Evolutionary conservation across 1,284 basidiomycete genomes (phyloP), one percentile per base, ranked within the genome.

Genomic region (Naganishia albida): DNA sequence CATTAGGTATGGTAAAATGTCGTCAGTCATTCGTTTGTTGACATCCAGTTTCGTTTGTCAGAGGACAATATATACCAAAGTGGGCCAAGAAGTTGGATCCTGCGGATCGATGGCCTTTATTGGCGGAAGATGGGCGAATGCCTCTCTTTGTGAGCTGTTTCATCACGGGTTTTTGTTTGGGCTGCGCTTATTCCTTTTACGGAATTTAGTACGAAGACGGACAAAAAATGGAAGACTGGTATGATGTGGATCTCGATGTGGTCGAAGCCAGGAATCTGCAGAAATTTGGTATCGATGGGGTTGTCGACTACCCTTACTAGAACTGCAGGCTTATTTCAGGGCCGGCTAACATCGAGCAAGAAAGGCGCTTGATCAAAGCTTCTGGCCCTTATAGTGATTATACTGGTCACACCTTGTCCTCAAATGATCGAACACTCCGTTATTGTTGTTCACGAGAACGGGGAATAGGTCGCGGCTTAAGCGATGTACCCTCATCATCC

Each of bases 31-130:
- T n/a, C n/a, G n/a, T n/a, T n/a, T n/a, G n/a, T n/a, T n/a, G n/a
- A n/a, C n/a, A n/a, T n/a, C 18, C 40, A 28, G 16, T 13, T 25
- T 40, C 15, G 20, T 20, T 50, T 43, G 23, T 25, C 10, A 68
- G 67, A 1, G 67, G 67, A 3, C 67, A 68, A 44, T 68, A 65
- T 52, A 59, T 68, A 8, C 67, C 67, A 8, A 57, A 55, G 60
- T 68, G 67, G 66, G 63, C 63, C 2, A 59, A 46, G n/a, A 68
- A 63, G 39, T 57, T 68, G 23, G 54, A 60, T 18, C 38, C 43
- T 34, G 67, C 67, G 7, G 67, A 68, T 48, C 56, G 59, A 51
- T 68, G 67, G 67, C 67, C 67, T 12, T 46, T 68, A 34, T 53
- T 65, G 7, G 56, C 65, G 16, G 57, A 68, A 46, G 63, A 68